Conservation (phyloP, 768 basidiomycete genomes). For the Suillus paluster region DNA sequence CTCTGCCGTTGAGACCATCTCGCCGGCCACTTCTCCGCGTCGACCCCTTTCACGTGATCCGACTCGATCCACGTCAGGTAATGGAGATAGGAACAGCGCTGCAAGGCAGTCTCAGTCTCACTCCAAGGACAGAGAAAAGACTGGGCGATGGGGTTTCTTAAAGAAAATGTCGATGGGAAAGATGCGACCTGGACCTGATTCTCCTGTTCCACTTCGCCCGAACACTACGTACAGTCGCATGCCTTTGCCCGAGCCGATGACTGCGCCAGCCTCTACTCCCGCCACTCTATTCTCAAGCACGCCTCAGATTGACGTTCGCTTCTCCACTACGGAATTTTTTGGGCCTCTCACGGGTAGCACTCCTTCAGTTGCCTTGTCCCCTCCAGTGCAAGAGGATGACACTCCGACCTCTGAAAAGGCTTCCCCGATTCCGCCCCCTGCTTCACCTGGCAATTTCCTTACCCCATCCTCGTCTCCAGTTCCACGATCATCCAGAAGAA, state of each 20-base stretch:
- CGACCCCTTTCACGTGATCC: constrained; percentile 21
- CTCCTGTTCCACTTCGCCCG: constrained; percentile 45
- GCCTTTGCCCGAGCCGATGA: constrained; percentile 17
- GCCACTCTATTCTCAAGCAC: constrained; percentile 42
- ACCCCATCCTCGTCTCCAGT: constrained; percentile 43
- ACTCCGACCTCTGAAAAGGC: constrained; percentile 11
- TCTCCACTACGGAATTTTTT: constrained; percentile 71
- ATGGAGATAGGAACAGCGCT: constrained; percentile 27
- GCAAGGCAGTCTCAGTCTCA: constrained; percentile 23
- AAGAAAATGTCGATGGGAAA: constrained; percentile 99
- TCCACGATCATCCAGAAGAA: constrained; percentile 65
- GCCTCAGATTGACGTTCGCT: constrained; percentile 71
- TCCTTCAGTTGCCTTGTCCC: constrained; percentile 33
- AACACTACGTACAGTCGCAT: constrained; percentile 35
- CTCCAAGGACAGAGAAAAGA: constrained; percentile 57
- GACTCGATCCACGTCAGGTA: constrained; percentile 20
- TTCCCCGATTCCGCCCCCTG: constrained; percentile 9
- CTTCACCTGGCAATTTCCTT: constrained; percentile 38
- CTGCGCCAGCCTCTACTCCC: constrained; percentile 27
- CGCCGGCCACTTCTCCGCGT: constrained; percentile 34
- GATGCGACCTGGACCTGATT: constrained; percentile 62
- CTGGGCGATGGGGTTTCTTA: constrained; percentile 90
- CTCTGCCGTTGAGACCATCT: constrained; percentile 22
- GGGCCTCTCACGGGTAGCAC: constrained; percentile 49
- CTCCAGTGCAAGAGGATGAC: constrained; percentile 26